A percentile compares a stretch with the other conserved stretches of the same genome.
Evolutionary conservation across 2,329 filamentous ascomycete genomes (phyloP).

Genomic region (Ascomycota sp.): DNA sequence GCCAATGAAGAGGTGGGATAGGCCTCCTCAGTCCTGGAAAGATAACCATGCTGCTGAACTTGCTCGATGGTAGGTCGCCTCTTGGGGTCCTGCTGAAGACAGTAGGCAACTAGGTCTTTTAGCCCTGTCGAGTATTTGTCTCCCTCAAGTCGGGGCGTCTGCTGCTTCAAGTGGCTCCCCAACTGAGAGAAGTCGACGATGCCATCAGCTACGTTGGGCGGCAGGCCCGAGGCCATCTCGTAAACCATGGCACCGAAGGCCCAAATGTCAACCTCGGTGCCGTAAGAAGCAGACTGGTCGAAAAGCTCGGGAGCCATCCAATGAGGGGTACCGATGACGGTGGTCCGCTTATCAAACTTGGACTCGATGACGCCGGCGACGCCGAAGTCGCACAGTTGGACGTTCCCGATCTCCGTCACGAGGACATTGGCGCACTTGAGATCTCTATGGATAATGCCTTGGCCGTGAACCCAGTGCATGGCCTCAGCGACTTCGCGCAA

Average conservation of each 20-base stretch:
- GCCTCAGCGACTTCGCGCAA: conserved; percentile 45
- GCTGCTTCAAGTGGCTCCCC: conserved; percentile 35
- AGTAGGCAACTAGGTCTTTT: conserved; percentile 51
- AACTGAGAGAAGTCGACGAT: conserved; percentile 24
- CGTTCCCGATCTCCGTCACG: conserved; percentile 53
- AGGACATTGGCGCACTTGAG: conserved; percentile 65
- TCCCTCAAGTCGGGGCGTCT: conserved; percentile 49
- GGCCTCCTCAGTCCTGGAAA: conserved; percentile 37
- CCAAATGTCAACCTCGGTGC: conserved; percentile 64
- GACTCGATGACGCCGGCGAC: conserved; percentile 61
- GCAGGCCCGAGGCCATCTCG: conserved; percentile 61
- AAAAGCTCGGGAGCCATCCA: conserved; percentile 77
- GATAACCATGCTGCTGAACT: conserved; percentile 49
- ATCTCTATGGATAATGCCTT: conserved; percentile 50
- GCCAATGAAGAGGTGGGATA: conserved; percentile 45
- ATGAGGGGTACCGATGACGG: conserved; percentile 63
- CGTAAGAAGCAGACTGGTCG: conserved; percentile 41
- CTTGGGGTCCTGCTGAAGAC: conserved; percentile 46
- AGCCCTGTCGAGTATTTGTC: conserved; percentile 49
- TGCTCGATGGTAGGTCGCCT: conserved; percentile 49
- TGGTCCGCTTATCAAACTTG: conserved; percentile 56
- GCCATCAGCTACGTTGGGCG: conserved; percentile 44
- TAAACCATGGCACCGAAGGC: conserved; percentile 65
- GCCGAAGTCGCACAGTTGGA: conserved; percentile 73
- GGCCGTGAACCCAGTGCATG: conserved; percentile 45